Evolutionary conservation across 495 filamentous ascomycete genomes (phyloP).

Genomic region (Penicillium paradoxum): DNA sequence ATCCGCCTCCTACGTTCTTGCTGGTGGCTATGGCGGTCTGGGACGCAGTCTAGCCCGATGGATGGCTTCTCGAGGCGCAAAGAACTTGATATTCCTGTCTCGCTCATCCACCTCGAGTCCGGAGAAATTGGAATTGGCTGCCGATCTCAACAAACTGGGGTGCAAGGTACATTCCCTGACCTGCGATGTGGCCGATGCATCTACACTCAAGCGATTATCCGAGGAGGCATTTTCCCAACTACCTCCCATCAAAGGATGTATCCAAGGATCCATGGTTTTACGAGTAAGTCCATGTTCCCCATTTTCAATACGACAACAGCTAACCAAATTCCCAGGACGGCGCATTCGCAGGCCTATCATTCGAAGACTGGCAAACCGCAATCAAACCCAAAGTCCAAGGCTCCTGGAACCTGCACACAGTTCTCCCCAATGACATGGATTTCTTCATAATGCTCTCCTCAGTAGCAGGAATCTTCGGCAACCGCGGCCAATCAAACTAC

Average conservation of each 20-base stretch:
- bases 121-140: constrained; percentile 11
- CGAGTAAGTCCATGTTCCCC: constrained; percentile 14
- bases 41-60: constrained; percentile 35
- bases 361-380: constrained; percentile 22
- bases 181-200: constrained; percentile 19
- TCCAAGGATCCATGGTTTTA: constrained; percentile 40
- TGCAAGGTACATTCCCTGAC: constrained; percentile 13
- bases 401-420: constrained; percentile 27
- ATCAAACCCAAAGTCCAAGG: constrained; percentile 23
- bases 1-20: constrained; percentile 20
- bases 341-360: constrained; percentile 36
- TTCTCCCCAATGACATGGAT: constrained; percentile 19
- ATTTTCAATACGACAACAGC: not conserved
- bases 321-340: constrained; percentile 24
- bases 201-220: constrained; percentile 13
- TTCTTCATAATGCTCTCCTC: constrained; percentile 42
- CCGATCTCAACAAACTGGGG: constrained; percentile 10
- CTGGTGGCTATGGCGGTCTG: constrained; percentile 40
- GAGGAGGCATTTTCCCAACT: constrained; percentile 1
- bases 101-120: constrained; percentile 8
- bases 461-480: constrained; percentile 24
- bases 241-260: constrained; percentile 34
- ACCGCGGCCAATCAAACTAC: constrained; percentile 52
- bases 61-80: constrained; percentile 35
- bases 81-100: constrained; percentile 23